Evolutionary conservation across 208 protist species (phyloP), one percentile per base, ranked within the genome.

Genomic region (Crithidia fasciculata): DNA sequence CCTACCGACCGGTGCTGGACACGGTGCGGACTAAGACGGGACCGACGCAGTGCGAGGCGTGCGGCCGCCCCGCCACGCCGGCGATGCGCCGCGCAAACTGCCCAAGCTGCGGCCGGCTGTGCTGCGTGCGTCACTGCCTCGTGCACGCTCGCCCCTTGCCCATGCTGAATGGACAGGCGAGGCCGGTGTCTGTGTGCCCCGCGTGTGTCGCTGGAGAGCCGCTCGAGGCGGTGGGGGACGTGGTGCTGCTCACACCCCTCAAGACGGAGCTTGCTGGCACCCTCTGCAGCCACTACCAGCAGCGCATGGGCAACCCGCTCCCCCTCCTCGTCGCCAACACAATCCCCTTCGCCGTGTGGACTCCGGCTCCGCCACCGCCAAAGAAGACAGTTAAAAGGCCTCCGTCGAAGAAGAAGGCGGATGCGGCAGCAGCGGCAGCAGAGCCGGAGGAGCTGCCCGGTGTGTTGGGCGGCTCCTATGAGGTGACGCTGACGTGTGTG

Each of bases 191-290:
- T 37, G 87, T 94, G 9, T 94, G 89, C 63, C 80, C 74, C 6
- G 73, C 56, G n/a, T 92, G 91, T 61, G 80, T 90, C 37, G 44
- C 72, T 1, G 79, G 71, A 8, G 86, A 93, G 58, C 86, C 89
- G 28, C 72, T 83, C 45, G 88, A 94, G 69, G 64, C 84, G 16
- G 69, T 89, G 19, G 85, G 92, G 66, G 91, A 96, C 69, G 41
- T 94, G 13, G 82, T 96, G 47, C 60, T 96, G 41, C 60, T 84
- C 16, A 93, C 79, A 1, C 66, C 68, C 2, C 78, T 83, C 80
- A 90, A 86, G 63, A 94, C 89, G 8, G 91, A 96, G 62, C 76
- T 96, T 8, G 80, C 68, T 10, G 89, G 83, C 10, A 54, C 87
- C 16, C 69, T 94, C 41, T 81, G 84, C 49, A 70, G 74, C 45